Base-by-base conservation (phyloP, 116 monocot species). In the Posidonia oceanica region DNA sequence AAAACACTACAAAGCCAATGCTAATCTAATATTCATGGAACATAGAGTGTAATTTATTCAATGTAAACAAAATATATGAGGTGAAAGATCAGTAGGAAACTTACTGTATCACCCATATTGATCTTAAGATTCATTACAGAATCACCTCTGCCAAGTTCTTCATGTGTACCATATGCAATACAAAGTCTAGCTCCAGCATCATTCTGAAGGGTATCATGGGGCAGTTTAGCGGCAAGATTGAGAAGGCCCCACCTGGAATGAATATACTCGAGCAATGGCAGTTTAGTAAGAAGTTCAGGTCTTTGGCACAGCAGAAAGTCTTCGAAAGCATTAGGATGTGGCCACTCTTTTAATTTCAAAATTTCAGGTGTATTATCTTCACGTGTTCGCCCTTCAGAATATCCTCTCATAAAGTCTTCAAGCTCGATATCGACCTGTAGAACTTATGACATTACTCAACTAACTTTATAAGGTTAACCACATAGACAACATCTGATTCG, bases 201-300 rank as follows among this genome's bases (percentile, higher is more conserved):
- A 79, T 63, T 79, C 64, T 85, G 88, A 58, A 80, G 54, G 52
- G 74, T 82, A 64, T 89, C 85, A 80, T 75, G 81, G 2, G 91
- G 91, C n/a, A 96, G 61, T 70, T 91, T 96, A 62, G 96, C 86
- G 72, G 86, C 75, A 72, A 96, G 89, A 75, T 96, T 96, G 59
- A 87, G 60, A 66, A 96, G 64, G 52, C 96, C 96, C 88, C 89
- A 91, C 73, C 85, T 89, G 11, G 78, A 80, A 80, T 96, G 96
- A 72, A 89, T 80, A 81, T 85, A 91, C 71, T 96, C 91, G 69
- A 96, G 82, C 42, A 96, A 72, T 21, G 96, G 96, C 64, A 96
- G 75, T 72, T 86, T 88, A 67, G 72, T 76, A 39, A 96, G 78
- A 74, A 91, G 87, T 59, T 96, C 96, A 58, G 96, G 89, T 70